These are phyloP conservation scores for Hordeum vulgare DNA, from an alignment of 176 grass and related monocot species.

Conservation along the genomic window DNA sequence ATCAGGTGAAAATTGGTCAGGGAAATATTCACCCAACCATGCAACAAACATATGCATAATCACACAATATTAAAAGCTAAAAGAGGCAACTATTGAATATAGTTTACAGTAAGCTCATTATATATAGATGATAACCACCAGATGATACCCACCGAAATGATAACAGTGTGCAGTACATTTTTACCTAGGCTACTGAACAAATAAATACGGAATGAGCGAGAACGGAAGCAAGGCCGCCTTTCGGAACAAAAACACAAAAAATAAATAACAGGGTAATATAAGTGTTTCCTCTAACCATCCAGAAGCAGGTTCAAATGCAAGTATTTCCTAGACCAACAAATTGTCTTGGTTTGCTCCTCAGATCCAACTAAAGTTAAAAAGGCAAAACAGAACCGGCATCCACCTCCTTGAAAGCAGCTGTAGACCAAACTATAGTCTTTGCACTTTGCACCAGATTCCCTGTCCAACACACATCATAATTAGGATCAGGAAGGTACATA, in stretches of 20 bases:
- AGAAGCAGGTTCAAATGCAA: slow-evolving; percentile 23
- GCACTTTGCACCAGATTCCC: slow-evolving; percentile 33
- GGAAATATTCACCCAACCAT: background rate
- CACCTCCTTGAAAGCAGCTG: slow-evolving; percentile 37
- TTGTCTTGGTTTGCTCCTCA: slow-evolving; percentile 26
- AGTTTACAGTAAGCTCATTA: slow-evolving; percentile 45
- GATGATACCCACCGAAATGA: slow-evolving; percentile 29
- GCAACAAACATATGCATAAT: background rate
- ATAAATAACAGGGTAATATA: slow-evolving; percentile 35
- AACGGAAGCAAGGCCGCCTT: slow-evolving; percentile 16
- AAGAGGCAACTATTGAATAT: background rate
- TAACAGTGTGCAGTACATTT: slow-evolving; percentile 32
- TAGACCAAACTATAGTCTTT: slow-evolving; percentile 31
- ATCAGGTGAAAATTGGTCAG: background rate
- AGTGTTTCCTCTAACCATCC: slow-evolving; percentile 18
- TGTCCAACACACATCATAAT: slow-evolving; percentile 22
- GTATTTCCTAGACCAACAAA: slow-evolving; percentile 36
- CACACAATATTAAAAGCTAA: background rate
- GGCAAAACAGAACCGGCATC: slow-evolving; percentile 14
- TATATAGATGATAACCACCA: slow-evolving; percentile 36
- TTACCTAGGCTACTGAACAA: slow-evolving; percentile 57
- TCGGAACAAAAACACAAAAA: slow-evolving; percentile 34
- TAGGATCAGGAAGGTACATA: background rate
- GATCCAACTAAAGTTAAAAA: slow-evolving; percentile 33
- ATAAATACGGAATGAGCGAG: slow-evolving; percentile 38